Evolutionary conservation across 345 rosid genomes (phyloP).

Genomic region (Aquilaria malaccensis): DNA sequence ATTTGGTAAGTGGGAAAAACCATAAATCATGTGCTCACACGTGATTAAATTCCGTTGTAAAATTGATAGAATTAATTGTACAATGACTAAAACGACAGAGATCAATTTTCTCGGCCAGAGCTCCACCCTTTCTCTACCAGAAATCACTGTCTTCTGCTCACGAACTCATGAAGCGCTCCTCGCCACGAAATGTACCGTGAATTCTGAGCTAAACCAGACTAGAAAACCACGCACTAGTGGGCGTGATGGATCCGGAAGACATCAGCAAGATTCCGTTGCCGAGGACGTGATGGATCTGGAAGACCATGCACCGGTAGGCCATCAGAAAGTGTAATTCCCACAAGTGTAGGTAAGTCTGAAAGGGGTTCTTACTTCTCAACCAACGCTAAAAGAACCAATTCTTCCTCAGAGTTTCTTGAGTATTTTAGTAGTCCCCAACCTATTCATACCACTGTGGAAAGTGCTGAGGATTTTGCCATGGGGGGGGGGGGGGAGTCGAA

Average conservation of each 20-base stretch:
- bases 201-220: slow-evolving; percentile 32
- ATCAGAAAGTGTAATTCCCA: slow-evolving; percentile 47
- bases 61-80: no score
- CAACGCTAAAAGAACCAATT: slow-evolving; percentile 44
- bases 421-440: slow-evolving; percentile 37
- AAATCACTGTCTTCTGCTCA: slow-evolving; percentile 33
- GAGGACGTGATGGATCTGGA: slow-evolving; percentile 49
- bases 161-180: slow-evolving; percentile 24
- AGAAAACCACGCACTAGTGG: slow-evolving; percentile 14
- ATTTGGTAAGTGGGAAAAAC: no score
- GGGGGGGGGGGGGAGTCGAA: slow-evolving; percentile 40
- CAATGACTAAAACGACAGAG: slow-evolving; percentile 28
- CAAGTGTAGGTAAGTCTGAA: slow-evolving; percentile 39
- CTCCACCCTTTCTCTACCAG: slow-evolving; percentile 60
- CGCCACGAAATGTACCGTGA: slow-evolving; percentile 21
- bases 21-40: no score
- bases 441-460: slow-evolving; percentile 27
- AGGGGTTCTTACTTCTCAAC: slow-evolving; percentile 29
- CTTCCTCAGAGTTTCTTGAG: slow-evolving; percentile 34
- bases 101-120: slow-evolving; percentile 54
- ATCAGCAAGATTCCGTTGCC: slow-evolving; percentile 54
- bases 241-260: slow-evolving; percentile 13
- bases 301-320: slow-evolving; percentile 24
- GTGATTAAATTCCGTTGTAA: no score
- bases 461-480: slow-evolving; percentile 58